Evolutionary conservation across 2,329 filamentous ascomycete genomes (phyloP).

Genomic region (Emmonsiellopsis sp.): DNA sequence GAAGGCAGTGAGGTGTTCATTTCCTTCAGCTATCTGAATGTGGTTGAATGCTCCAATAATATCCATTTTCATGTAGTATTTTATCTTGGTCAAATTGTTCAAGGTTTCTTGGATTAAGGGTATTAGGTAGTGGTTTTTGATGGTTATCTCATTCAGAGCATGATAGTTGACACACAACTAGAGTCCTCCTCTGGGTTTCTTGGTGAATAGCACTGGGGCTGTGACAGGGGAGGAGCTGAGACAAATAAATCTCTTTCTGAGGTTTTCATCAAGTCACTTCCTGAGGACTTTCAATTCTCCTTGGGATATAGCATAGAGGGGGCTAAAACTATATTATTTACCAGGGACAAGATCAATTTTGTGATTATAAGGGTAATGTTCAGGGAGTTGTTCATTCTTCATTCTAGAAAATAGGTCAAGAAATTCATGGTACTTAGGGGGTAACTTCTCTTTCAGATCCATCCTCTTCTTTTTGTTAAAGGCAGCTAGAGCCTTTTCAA

Average conservation of each 20-base stretch:
- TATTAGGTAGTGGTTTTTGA: slow-evolving; percentile 21
- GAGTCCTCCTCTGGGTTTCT: slow-evolving; percentile 17
- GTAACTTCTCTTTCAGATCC: no score
- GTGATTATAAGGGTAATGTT: rapidly evolving
- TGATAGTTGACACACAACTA: background rate
- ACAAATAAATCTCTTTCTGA: slow-evolving; percentile 8
- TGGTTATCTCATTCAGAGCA: slow-evolving; percentile 19
- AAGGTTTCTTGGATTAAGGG: slow-evolving; percentile 17
- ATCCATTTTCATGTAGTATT: slow-evolving; percentile 16
- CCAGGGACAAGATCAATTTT: slow-evolving; percentile 9
- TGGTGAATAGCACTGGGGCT: background rate
- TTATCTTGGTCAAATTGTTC: slow-evolving; percentile 10
- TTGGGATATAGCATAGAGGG: slow-evolving; percentile 12
- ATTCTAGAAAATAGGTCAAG: no score
- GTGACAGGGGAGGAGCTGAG: slow-evolving; percentile 12
- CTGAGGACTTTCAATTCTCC: slow-evolving; percentile 11
- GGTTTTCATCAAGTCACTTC: slow-evolving; percentile 11
- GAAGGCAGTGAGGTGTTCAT: no score
- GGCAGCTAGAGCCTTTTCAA: no score
- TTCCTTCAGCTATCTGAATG: slow-evolving; percentile 14
- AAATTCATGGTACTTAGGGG: no score
- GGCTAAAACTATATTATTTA: slow-evolving; percentile 6
- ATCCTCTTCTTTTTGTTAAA: no score
- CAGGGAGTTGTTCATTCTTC: no score
- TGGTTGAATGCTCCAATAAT: slow-evolving; percentile 15